phyloP scores from a whole-genome alignment of 1,139 yeast genomes.

The Groenewaldozyma auringiensis region DNA sequence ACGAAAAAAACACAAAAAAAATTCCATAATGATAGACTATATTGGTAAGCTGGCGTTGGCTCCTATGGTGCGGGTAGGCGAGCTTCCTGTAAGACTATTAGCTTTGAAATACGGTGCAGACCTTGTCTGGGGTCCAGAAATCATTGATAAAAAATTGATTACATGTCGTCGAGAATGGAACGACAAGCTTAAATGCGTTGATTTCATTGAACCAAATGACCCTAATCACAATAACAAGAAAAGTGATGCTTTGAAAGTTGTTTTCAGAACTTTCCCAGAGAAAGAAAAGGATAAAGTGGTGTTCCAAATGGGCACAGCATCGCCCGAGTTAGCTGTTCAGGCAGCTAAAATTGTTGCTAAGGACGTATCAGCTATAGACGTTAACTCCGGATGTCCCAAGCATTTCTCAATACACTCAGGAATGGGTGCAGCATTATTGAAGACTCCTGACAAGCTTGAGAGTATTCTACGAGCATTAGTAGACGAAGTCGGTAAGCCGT shows the following conservation, averaged over 20 bases:
- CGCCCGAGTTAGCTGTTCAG: conserved; percentile 73
- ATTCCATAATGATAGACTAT: conserved; percentile 38
- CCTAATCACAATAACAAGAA: conserved; percentile 31
- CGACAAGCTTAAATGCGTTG: conserved; percentile 40
- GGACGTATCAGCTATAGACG: conserved; percentile 89
- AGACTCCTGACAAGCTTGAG: conserved; percentile 71
- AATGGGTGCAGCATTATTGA: conserved; percentile 90
- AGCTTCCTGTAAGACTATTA: conserved; percentile 76
- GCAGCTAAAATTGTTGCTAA: conserved; percentile 67
- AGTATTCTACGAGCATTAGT: conserved; percentile 62
- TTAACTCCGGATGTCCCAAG: conserved; percentile 89
- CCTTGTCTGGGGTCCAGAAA: conserved; percentile 92
- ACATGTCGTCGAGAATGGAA: conserved; percentile 56
- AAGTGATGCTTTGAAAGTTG: conserved; percentile 37
- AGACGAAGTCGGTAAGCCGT: conserved; percentile 68
- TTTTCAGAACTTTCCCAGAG: conserved; percentile 64
- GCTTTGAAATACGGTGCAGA: conserved; percentile 84
- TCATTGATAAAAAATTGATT: conserved; percentile 74
- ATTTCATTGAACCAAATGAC: conserved; percentile 33
- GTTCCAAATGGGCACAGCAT: conserved; percentile 85
- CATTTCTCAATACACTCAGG: conserved; percentile 71
- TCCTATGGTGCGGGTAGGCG: conserved; percentile 93
- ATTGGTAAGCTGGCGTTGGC: conserved; percentile 77
- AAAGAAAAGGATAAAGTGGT: conserved; percentile 58
- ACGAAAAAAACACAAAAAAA: no score